Evolutionary conservation across 805 yeast genomes (phyloP), one percentile per base, ranked within the genome.

Genomic region (Kodamaea fukazawae): DNA sequence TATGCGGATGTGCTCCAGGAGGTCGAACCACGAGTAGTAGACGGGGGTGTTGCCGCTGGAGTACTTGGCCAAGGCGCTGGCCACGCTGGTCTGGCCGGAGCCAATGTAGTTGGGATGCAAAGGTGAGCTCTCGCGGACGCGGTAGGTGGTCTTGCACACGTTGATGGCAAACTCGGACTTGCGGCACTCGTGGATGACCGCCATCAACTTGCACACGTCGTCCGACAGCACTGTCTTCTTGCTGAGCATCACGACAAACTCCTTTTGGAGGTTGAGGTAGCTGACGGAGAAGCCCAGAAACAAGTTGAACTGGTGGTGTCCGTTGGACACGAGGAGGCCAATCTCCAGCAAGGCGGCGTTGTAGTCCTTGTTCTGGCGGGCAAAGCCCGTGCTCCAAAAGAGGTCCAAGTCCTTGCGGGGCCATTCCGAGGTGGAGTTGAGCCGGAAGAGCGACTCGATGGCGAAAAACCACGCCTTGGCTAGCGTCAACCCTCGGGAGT

Each of bases 271-370:
- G 15, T 43, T 40, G 1, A 64, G 63, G 8, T 54, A 48, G 17
- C 53, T 49, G 44, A 55, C 49, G 8, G 58, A 51, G 42, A 51
- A 63, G 9, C 73, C 73, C 43, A 61, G 50, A 42, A 51, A 65
- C 17, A 66, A 38, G 42, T 65, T 65, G 48, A 63, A 65, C 11
- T 49, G 50, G 10, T 38, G 30, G 36, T 36, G 46, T 16, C 27
- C 29, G 2, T 47, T 46, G 7, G 40, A 38, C 4, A 55, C 47
- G 14, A 64, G 41, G 29, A 67, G 39, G 17, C 65, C 61, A 3
- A 53, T 53, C 13, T 55, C 44, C 14, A 50, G 51, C 12, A 67
- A 49, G 4, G 67, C 61, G 17, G 57, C 61, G 41, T 63, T 60
- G 45, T 60, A 66, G 18, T 49, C 62, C 2, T 60, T 58, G 38